These are phyloP conservation scores for Podospora comata DNA, from an alignment of 495 filamentous ascomycete species.

Conservation along the genomic window DNA sequence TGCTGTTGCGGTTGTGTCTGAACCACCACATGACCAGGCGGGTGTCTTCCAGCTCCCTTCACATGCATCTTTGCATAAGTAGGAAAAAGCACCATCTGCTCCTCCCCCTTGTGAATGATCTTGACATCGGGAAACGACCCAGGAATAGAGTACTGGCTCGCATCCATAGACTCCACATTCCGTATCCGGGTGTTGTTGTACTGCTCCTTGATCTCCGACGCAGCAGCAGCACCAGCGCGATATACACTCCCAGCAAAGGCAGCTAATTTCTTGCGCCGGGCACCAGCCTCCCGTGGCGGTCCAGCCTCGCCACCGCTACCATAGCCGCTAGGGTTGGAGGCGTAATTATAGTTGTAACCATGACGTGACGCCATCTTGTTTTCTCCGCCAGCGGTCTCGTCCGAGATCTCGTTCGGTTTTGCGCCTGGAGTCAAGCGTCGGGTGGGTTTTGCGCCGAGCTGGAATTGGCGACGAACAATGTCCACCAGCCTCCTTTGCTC, in stretches of 20 bases:
- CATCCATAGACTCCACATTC: constrained; percentile 48
- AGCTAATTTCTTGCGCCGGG: constrained; percentile 73
- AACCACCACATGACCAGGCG: constrained; percentile 11
- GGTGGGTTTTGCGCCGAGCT: constrained; percentile 36
- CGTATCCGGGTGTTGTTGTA: constrained; percentile 72
- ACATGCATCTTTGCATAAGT: constrained; percentile 76
- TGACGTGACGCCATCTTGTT: neutral
- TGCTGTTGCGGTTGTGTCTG: constrained; percentile 1
- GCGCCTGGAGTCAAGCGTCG: neutral
- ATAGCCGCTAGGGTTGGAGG: constrained; percentile 29
- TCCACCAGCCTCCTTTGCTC: constrained; percentile 51
- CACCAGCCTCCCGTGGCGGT: constrained; percentile 55
- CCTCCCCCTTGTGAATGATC: constrained; percentile 72
- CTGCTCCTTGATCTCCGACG: constrained; percentile 84
- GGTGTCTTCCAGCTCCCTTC: constrained; percentile 32
- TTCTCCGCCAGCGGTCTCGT: constrained; percentile 4
- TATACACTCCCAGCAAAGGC: constrained; percentile 48
- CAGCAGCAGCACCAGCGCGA: constrained; percentile 75
- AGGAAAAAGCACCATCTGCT: constrained; percentile 93
- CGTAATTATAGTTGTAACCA: constrained; percentile 26
- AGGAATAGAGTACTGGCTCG: constrained; percentile 57
- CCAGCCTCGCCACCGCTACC: constrained; percentile 13
- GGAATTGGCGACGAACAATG: constrained; percentile 46
- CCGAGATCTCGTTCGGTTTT: neutral
- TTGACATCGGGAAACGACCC: constrained; percentile 78